Conservation (phyloP, 805 yeast species). For the Lipomyces sp. region DNA sequence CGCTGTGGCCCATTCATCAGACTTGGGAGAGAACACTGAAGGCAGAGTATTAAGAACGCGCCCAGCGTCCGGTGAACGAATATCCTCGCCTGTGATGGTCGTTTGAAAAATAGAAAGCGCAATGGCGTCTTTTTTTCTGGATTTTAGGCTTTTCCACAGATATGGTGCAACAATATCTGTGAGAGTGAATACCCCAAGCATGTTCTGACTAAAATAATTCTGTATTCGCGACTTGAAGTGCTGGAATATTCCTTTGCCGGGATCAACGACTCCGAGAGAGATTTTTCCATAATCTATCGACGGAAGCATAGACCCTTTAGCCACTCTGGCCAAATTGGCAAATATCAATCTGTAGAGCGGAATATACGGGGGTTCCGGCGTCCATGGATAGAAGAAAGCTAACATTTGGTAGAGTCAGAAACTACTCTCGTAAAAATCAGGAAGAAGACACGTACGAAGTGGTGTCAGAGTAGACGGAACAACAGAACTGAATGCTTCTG, state of each 20-base stretch:
- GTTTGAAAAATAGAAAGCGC: constrained; percentile 7
- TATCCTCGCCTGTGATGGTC: constrained; percentile 7
- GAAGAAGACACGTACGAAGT: constrained; percentile 1
- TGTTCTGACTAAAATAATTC: background rate
- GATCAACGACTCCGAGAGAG: too few species aligned
- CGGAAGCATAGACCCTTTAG: too few species aligned
- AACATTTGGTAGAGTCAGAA: background rate
- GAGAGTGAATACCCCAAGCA: background rate
- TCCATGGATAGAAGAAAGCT: constrained; percentile 15
- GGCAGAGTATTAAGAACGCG: background rate
- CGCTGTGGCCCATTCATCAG: too few species aligned
- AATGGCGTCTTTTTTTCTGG: background rate
- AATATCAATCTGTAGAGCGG: constrained; percentile 8
- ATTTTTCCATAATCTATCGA: too few species aligned
- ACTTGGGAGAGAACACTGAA: background rate
- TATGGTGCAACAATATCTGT: background rate
- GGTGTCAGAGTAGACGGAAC: constrained; percentile 6
- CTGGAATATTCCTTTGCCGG: too few species aligned
- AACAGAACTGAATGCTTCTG: background rate
- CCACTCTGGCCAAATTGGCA: background rate
- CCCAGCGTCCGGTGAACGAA: background rate
- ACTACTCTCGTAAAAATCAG: background rate
- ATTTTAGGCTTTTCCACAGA: background rate
- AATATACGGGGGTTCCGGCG: constrained; percentile 8
- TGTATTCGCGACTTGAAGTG: too few species aligned